These are phyloP conservation scores for Rhizopogon parksii DNA, from an alignment of 1,284 basidiomycete genomes.

Conservation along the genomic window DNA sequence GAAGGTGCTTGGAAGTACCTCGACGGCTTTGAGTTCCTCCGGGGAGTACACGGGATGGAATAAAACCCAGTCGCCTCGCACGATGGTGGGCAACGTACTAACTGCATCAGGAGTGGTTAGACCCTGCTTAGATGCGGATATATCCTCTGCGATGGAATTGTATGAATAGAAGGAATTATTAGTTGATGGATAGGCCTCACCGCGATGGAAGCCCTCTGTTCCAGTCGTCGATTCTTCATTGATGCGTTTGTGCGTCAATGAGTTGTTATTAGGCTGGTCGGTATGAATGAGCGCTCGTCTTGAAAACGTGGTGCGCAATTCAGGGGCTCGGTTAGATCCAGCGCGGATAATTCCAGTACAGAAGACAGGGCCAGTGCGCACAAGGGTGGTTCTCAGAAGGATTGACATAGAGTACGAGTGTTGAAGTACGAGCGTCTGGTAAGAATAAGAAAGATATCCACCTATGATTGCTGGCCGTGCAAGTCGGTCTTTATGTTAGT, in stretches of 20 bases:
- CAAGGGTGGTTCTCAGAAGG: conserved; percentile 10
- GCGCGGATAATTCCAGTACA: conserved; percentile 11
- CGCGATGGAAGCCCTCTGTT: conserved; percentile 25
- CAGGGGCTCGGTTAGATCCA: conserved; percentile 6
- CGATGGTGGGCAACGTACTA: conserved; percentile 38
- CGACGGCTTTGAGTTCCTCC: conserved; percentile 74
- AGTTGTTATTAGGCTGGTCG: conserved; percentile 15
- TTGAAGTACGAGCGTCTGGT: neutral
- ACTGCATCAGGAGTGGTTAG: conserved; percentile 26
- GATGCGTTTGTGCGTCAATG: conserved; percentile 20
- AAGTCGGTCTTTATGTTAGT: conserved; percentile 19
- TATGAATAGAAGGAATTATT: neutral
- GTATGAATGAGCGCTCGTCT: conserved; percentile 20
- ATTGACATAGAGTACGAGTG: conserved; percentile 17
- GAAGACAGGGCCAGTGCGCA: conserved; percentile 3
- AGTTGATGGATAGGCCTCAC: conserved; percentile 10
- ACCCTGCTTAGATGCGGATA: conserved; percentile 10
- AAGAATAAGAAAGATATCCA: neutral
- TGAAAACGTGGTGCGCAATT: conserved; percentile 3
- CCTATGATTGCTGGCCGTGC: neutral
- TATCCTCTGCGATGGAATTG: conserved; percentile 20
- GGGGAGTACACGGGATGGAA: conserved; percentile 77
- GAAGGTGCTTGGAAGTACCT: conserved; percentile 34
- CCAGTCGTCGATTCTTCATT: conserved; percentile 20
- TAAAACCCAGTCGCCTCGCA: conserved; percentile 74